A percentile compares a stretch with the other conserved stretches of the same genome.
Conservation (phyloP, 2,329 filamentous ascomycete species). For the Colletotrichum lini region DNA sequence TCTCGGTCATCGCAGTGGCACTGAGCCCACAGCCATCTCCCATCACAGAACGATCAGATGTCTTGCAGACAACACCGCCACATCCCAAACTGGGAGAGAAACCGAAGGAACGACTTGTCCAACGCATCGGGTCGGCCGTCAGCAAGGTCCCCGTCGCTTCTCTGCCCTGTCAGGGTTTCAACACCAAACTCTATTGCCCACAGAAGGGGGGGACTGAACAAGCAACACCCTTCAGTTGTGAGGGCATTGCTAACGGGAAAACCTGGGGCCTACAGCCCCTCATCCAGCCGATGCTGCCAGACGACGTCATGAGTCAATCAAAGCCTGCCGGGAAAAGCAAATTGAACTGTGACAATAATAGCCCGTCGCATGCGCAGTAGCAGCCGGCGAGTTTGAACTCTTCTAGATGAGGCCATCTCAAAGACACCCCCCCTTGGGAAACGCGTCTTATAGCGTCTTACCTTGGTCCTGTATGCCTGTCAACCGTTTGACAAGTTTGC, state of each 20-base stretch:
- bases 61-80: slow-evolving; percentile 16
- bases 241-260: slow-evolving; percentile 23
- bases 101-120: not conserved
- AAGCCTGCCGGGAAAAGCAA: slow-evolving; percentile 15
- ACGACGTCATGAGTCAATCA: slow-evolving; percentile 29
- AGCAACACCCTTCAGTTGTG: not conserved
- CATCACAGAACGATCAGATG: slow-evolving; percentile 17
- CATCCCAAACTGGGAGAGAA: slow-evolving; percentile 1
- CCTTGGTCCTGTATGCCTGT: not conserved
- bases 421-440: slow-evolving; percentile 4
- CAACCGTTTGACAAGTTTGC: slow-evolving; percentile 6
- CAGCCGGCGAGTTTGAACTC: not conserved
- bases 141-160: slow-evolving; percentile 30
- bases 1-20: slow-evolving; percentile 22
- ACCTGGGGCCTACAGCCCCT: slow-evolving; percentile 19
- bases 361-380: not conserved
- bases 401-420: slow-evolving; percentile 26
- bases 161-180: slow-evolving; percentile 39
- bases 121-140: slow-evolving; percentile 32
- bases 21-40: not conserved
- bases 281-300: slow-evolving; percentile 11
- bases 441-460: not conserved
- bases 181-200: slow-evolving; percentile 34
- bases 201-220: not conserved
- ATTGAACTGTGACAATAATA: slow-evolving; percentile 26